A percentile compares a stretch with the other conserved stretches of the same genome.
Evolutionary conservation across 345 rosid genomes (phyloP).

Genomic region (Hibiscus tridactylites): DNA sequence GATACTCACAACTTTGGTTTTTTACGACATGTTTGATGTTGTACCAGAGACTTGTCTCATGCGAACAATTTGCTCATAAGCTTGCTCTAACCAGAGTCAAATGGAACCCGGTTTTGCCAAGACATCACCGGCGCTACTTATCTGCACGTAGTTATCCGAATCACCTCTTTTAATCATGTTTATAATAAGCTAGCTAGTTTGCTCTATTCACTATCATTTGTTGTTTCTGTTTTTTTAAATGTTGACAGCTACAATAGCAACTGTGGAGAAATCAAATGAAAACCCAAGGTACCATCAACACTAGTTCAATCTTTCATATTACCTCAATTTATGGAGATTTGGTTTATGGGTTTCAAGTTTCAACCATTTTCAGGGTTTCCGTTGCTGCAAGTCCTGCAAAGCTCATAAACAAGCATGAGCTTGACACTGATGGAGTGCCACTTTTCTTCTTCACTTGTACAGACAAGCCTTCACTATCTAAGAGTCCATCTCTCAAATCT

Average conservation of each 20-base stretch:
- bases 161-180: background rate
- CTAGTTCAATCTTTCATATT: background rate
- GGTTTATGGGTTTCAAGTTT: background rate
- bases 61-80: slow-evolving; percentile 34
- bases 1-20: background rate
- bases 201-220: background rate
- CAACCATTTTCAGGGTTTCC: slow-evolving; percentile 20
- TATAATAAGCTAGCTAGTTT: background rate
- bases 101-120: slow-evolving; percentile 38
- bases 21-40: background rate
- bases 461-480: background rate
- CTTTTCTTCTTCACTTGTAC: background rate
- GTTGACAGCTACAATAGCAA: slow-evolving; percentile 12
- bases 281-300: slow-evolving; percentile 18
- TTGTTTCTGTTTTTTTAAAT: background rate
- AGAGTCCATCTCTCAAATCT: background rate
- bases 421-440: slow-evolving; percentile 4
- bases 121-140: slow-evolving; percentile 37
- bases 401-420: background rate
- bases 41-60: slow-evolving; percentile 38
- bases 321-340: no score
- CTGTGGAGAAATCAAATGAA: slow-evolving; percentile 13
- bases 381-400: slow-evolving; percentile 5
- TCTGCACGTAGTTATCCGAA: slow-evolving; percentile 24
- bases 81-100: slow-evolving; percentile 31